Percentiles rank a stretch among this genome's conserved stretches.
Evolutionary conservation across 1,139 yeast species (phyloP).

Genomic region (Diutina neorugosa): DNA sequence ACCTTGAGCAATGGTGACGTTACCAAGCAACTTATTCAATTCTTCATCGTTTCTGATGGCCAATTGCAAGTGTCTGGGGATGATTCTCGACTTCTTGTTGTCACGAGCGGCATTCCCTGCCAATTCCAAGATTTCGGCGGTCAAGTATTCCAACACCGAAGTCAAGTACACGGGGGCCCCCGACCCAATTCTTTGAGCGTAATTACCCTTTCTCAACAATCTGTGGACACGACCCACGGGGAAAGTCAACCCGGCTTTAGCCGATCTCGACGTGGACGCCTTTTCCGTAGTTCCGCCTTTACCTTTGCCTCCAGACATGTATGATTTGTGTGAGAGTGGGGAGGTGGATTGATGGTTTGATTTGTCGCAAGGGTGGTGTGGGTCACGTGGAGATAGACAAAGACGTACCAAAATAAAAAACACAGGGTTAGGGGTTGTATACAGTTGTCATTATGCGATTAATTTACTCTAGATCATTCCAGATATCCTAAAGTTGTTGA

Average conservation of each 20-base stretch:
- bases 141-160: conserved; percentile 90
- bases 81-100: conserved; percentile 95
- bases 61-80: conserved; percentile 96
- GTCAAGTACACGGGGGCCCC: conserved; percentile 96
- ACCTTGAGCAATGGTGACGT: conserved; percentile 93
- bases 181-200: conserved; percentile 98
- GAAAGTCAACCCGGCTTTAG: conserved; percentile 97
- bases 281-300: conserved; percentile 89
- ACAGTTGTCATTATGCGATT: no score
- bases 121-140: conserved; percentile 94
- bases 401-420: no score
- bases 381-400: no score
- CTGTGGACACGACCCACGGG: conserved; percentile 99
- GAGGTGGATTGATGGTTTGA: neutral
- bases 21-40: conserved; percentile 86
- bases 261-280: conserved; percentile 94
- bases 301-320: conserved; percentile 99
- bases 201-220: conserved; percentile 93
- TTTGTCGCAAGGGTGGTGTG: no score
- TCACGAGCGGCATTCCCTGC: conserved; percentile 99
- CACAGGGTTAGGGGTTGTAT: no score
- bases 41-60: conserved; percentile 99
- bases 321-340: conserved; percentile 12
- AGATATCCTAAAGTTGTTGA: no score
- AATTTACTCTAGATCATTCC: no score